Percentiles rank a stretch among this genome's conserved stretches.
These are phyloP conservation scores for Avena atlantica DNA, from an alignment of 176 grass and related monocot genomes.

Conservation along the genomic window DNA sequence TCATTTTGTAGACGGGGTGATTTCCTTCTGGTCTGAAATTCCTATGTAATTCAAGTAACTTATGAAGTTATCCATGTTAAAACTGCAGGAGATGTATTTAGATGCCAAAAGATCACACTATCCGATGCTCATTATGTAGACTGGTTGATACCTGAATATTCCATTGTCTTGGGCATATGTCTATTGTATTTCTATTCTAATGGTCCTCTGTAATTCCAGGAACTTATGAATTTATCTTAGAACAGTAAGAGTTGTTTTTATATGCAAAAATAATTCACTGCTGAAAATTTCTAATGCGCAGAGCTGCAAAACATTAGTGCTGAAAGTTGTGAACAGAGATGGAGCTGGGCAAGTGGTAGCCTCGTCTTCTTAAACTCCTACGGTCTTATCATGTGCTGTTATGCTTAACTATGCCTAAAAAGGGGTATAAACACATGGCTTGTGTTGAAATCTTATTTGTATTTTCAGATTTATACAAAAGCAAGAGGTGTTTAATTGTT, in stretches of 20 bases:
- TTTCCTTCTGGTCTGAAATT: no score
- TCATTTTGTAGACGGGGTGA: neutral
- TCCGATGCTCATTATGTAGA: neutral
- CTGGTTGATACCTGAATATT: neutral
- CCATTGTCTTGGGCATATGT: neutral
- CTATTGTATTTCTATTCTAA: neutral
- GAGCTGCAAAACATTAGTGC: no score
- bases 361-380: no score
- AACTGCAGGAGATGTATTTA: no score
- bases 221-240: neutral
- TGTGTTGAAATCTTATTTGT: neutral
- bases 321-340: no score
- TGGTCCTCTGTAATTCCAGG: neutral
- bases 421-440: neutral
- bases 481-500: neutral
- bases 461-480: neutral
- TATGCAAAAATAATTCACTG: neutral
- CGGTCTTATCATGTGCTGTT: neutral
- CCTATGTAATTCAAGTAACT: no score
- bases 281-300: neutral
- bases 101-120: neutral
- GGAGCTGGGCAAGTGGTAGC: no score
- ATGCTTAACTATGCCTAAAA: neutral
- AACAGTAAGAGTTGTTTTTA: neutral
- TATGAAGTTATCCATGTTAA: no score